Evolutionary conservation across 495 filamentous ascomycete genomes (phyloP).

Genomic region (Cairneyella variabilis): DNA sequence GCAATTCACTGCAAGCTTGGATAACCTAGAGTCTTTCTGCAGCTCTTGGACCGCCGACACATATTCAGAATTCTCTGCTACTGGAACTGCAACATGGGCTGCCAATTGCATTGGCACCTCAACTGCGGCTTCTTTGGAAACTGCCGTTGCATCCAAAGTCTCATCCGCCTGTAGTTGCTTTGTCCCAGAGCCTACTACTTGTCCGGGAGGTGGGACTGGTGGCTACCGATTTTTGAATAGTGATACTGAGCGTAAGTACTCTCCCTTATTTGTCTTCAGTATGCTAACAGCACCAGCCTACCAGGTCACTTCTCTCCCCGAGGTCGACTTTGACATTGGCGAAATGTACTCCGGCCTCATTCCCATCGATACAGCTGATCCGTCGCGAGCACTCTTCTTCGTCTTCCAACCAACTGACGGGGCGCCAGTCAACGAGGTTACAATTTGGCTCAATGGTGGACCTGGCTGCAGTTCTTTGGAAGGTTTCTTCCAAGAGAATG

Average conservation of each 20-base stretch:
- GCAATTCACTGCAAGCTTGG: not conserved
- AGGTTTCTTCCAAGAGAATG: conserved; percentile 64
- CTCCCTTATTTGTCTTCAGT: not conserved
- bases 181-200: conserved; percentile 1
- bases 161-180: conserved; percentile 2
- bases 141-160: conserved; percentile 1
- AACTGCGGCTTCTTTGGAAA: not conserved
- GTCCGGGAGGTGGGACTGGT: not conserved
- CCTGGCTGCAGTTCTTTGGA: conserved; percentile 62
- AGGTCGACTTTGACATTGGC: conserved; percentile 62
- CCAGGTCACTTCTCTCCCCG: conserved; percentile 56
- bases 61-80: not conserved
- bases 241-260: conserved; percentile 5
- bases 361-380: conserved; percentile 46
- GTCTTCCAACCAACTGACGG: conserved; percentile 58
- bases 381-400: conserved; percentile 49
- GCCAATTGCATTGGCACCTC: conserved; percentile 3
- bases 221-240: conserved; percentile 2
- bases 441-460: conserved; percentile 31
- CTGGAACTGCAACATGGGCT: not conserved
- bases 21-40: conserved; percentile 4
- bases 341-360: conserved; percentile 63
- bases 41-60: not conserved
- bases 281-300: conserved; percentile 4
- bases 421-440: conserved; percentile 48